Evolutionary conservation across 164 flowering plant genomes (phyloP).

Genomic region (Buxus sempervirens): DNA sequence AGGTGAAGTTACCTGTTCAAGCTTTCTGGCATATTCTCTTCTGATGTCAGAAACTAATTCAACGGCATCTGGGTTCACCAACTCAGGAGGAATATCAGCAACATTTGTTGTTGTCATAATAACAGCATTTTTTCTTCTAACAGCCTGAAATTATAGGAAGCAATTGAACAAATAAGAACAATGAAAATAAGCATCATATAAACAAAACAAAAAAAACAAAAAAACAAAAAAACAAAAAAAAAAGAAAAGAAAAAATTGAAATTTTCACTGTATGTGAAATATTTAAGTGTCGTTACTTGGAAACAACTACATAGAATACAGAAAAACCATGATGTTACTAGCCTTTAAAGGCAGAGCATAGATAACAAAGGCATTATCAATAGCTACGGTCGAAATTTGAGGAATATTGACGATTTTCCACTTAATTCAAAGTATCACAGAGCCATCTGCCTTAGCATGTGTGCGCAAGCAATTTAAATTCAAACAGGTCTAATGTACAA

Average conservation of each 20-base stretch:
- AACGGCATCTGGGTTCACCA: slow-evolving; percentile 46
- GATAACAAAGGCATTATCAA: neutral
- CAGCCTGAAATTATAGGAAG: slow-evolving; percentile 32
- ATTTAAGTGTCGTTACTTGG: neutral
- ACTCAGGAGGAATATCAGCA: slow-evolving; percentile 42
- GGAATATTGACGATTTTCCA: neutral
- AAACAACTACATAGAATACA: neutral
- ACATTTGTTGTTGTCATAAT: slow-evolving; percentile 22
- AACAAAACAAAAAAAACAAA: too few species aligned
- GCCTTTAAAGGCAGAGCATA: neutral
- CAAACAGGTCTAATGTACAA: too few species aligned
- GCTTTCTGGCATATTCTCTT: slow-evolving; percentile 61
- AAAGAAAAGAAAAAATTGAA: too few species aligned
- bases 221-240: too few species aligned
- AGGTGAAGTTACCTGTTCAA: slow-evolving; percentile 55
- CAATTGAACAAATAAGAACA: neutral
- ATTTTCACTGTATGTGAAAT: too few species aligned
- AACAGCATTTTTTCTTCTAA: slow-evolving; percentile 28
- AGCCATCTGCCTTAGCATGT: too few species aligned
- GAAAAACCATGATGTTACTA: neutral
- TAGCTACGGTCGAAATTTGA: neutral
- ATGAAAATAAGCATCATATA: neutral
- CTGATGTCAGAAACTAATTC: slow-evolving; percentile 62
- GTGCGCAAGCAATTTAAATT: too few species aligned
- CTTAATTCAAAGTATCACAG: neutral